Evolutionary conservation across 2,329 filamentous ascomycete genomes (phyloP), one percentile per base, ranked within the genome.

Genomic region (Alternaria infectoria): DNA sequence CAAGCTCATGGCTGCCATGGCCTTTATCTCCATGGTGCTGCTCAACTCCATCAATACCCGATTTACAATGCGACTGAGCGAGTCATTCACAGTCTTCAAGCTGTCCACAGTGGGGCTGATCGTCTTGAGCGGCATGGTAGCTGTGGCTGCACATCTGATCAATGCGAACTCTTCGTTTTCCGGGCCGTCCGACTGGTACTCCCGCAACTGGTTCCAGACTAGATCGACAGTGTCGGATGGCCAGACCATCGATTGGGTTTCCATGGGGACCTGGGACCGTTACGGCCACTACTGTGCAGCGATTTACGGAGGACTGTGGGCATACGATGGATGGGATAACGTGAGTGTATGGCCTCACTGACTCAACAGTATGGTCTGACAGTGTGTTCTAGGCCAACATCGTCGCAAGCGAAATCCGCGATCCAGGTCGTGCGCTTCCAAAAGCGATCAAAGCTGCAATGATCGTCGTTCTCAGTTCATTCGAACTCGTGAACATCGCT

Each of bases 321-420:
- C 86, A 0, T 90, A 89, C 62, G 88, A 86, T 0, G 88, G 88
- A 0, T 90, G 88, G 88, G 88, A 90, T 59, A 90, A 89, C 79
- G 87, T 86, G 43, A 79, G 82, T 69, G 10, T 26, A 30, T 36
- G 15, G 36, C 6, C 4, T 13, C 21, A 25, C 13, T 28, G 43
- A n/a, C 17, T n/a, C 15, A 25, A 25, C 36, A 17, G 5, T n/a
- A 9, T 23, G 19, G 25, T 13, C 58, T 64, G 26, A 64, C 46
- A 13, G 28, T 21, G 15, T 28, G 17, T 36, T 51, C 3, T 28
- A 80, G 78, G 77, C 77, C 57, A 79, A 79, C n/a, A 64, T 79
- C 21, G 76, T 81, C 8, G 77, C 78, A n/a, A 78, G 75, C 50
- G 78, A 80, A 47, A 76, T 80, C 12, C 68, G 63, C 6, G 66